Conservation (phyloP, 495 filamentous ascomycete genomes). For the Rhypophila decipiens region DNA sequence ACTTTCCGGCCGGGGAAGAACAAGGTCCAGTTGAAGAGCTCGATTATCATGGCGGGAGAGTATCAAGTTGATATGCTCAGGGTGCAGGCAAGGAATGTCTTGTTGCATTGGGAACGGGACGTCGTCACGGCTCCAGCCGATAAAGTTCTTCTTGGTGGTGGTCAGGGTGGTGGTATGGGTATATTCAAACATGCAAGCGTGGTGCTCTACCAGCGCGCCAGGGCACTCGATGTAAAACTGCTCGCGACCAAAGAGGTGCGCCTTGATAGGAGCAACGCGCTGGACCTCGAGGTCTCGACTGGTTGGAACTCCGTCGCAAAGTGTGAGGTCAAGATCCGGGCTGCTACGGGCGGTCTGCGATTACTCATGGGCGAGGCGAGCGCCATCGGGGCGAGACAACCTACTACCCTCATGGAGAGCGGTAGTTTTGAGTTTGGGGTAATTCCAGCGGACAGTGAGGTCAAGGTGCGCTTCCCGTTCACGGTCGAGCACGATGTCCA, state of each 20-base stretch:
- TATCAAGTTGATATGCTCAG: constrained; percentile 71
- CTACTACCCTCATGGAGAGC: constrained; percentile 51
- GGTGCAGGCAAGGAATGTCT: constrained; percentile 60
- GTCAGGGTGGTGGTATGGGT: too few relatives aligned
- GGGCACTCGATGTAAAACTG: constrained; percentile 42
- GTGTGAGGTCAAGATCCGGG: constrained; percentile 65
- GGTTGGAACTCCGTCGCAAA: constrained; percentile 70
- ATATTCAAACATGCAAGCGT: constrained; percentile 38
- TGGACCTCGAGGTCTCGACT: constrained; percentile 66
- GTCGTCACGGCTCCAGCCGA: constrained; percentile 28
- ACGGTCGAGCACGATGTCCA: constrained; percentile 72
- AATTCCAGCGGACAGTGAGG: constrained; percentile 42
- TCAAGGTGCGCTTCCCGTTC: constrained; percentile 69
- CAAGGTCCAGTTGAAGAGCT: constrained; percentile 43
- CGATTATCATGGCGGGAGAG: constrained; percentile 61
- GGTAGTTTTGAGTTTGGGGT: constrained; percentile 61
- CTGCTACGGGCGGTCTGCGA: constrained; percentile 82
- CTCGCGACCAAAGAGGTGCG: constrained; percentile 53
- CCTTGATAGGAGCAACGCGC: constrained; percentile 65
- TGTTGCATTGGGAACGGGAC: constrained; percentile 57
- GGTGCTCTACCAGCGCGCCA: constrained; percentile 40
- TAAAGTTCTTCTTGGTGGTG: too few relatives aligned
- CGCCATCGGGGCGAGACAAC: constrained; percentile 49
- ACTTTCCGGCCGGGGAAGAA: constrained; percentile 50
- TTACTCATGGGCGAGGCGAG: constrained; percentile 68